Evolutionary conservation across 208 protist species (phyloP).

Genomic region (Wallacemonas collosoma): DNA sequence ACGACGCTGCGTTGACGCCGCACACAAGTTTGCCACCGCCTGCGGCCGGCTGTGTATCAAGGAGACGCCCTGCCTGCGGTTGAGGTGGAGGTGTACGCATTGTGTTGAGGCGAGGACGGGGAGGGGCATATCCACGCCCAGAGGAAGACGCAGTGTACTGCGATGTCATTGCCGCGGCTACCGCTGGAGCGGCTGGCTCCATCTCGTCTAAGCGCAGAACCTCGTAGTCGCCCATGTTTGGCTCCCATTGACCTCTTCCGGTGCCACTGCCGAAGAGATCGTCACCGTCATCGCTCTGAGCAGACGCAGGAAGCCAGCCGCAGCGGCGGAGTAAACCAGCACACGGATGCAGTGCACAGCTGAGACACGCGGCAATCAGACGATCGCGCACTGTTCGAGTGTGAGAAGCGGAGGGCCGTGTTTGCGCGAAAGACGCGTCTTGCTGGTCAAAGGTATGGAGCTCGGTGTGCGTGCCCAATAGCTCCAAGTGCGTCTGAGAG

Average conservation of each 20-base stretch:
- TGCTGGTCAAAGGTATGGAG: slow-evolving; percentile 5
- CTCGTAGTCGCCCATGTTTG: slow-evolving; percentile 3
- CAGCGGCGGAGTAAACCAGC: neutral
- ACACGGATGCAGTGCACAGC: slow-evolving; percentile 6
- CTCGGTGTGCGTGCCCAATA: neutral
- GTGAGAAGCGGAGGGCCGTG: neutral
- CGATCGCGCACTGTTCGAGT: neutral
- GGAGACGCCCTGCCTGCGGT: too few species aligned
- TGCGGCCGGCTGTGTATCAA: neutral
- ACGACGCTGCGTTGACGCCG: slow-evolving; percentile 8
- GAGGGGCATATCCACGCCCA: slow-evolving; percentile 7
- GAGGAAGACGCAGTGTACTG: neutral
- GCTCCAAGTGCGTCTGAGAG: neutral
- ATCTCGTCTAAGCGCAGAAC: slow-evolving; percentile 7
- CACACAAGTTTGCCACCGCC: neutral
- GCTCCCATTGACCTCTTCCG: slow-evolving; percentile 1
- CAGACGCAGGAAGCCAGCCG: slow-evolving; percentile 1
- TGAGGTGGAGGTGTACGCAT: neutral
- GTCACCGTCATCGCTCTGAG: neutral
- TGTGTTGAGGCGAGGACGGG: neutral
- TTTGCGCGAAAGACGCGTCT: neutral
- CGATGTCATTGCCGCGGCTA: neutral
- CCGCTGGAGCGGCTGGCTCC: neutral
- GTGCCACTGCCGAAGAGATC: neutral
- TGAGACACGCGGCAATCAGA: neutral